Conservation (phyloP, 805 yeast species). For the Cyberlindnera suaveolens region DNA sequence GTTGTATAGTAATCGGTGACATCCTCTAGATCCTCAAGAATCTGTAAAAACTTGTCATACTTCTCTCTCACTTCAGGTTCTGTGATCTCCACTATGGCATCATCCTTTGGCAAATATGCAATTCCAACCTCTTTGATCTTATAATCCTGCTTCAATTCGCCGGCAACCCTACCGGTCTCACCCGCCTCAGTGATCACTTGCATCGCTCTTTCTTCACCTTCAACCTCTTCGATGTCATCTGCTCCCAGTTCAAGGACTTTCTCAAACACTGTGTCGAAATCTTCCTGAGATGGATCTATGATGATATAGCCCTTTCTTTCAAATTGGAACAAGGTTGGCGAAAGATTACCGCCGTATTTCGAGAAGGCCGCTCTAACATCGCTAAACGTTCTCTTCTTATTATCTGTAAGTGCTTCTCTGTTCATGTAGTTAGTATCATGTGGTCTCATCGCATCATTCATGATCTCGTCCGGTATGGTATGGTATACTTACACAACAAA, state of each 20-base stretch:
- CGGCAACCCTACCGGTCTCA: slow-evolving; percentile 57
- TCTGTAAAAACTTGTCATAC: slow-evolving; percentile 50
- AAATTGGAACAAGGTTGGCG: slow-evolving; percentile 77
- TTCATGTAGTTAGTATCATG: not conserved
- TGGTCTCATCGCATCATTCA: not conserved
- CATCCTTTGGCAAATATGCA: slow-evolving; percentile 58
- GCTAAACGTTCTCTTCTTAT: slow-evolving; percentile 75
- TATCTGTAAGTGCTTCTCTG: slow-evolving; percentile 77
- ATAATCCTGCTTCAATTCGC: slow-evolving; percentile 45
- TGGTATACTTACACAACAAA: slow-evolving; percentile 42
- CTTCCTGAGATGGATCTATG: slow-evolving; percentile 34
- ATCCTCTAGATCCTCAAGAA: slow-evolving; percentile 77
- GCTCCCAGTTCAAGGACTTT: slow-evolving; percentile 66
- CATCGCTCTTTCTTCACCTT: slow-evolving; percentile 24
- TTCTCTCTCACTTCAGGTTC: slow-evolving; percentile 45
- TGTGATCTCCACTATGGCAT: slow-evolving; percentile 47
- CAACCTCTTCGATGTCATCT: slow-evolving; percentile 61
- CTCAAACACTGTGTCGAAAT: slow-evolving; percentile 67
- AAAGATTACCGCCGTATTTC: slow-evolving; percentile 60
- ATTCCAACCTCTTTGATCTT: slow-evolving; percentile 66
- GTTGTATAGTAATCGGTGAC: slow-evolving; percentile 77
- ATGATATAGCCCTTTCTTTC: slow-evolving; percentile 70
- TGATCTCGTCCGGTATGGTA: too few species aligned
- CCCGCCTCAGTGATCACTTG: slow-evolving; percentile 59
- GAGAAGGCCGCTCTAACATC: slow-evolving; percentile 69